Conservation (phyloP, 1,284 basidiomycete genomes). For the Cutaneotrichosporon cavernicola region DNA sequence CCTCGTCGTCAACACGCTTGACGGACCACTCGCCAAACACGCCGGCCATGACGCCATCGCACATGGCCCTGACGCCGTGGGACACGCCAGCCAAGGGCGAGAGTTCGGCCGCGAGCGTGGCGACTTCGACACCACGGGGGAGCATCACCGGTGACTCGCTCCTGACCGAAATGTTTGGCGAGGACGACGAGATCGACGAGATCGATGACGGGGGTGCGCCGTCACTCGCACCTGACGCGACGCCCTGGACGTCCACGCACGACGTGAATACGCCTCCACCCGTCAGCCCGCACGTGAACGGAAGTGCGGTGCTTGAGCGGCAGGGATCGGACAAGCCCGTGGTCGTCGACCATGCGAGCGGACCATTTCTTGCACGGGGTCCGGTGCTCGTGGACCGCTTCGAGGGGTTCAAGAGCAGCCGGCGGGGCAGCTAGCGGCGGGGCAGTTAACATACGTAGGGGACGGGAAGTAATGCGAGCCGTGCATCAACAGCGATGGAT, state of each 20-base stretch:
- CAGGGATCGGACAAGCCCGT: conserved; percentile 11
- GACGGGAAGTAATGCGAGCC: no score
- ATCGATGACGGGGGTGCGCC: conserved; percentile 8
- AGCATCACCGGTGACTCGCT: conserved; percentile 16
- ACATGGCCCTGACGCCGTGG: conserved; percentile 9
- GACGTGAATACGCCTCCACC: conserved; percentile 12
- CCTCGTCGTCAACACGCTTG: background rate
- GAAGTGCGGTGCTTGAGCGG: background rate
- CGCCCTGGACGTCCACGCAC: conserved; percentile 1
- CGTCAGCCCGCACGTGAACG: conserved; percentile 4
- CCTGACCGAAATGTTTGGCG: conserved; percentile 28
- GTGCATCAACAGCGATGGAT: background rate
- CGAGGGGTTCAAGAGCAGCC: conserved; percentile 7
- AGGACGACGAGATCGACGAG: conserved; percentile 19
- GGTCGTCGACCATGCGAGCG: conserved; percentile 18
- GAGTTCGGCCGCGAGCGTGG: conserved; percentile 3
- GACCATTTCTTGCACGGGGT: conserved; percentile 15
- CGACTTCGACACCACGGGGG: background rate
- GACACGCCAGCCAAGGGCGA: conserved; percentile 5
- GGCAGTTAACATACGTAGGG: background rate
- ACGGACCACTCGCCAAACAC: conserved; percentile 10
- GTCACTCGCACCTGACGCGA: conserved; percentile 8
- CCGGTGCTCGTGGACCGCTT: conserved; percentile 26
- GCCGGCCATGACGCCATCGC: conserved; percentile 10
- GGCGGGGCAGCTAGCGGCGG: background rate